Conservation (phyloP, 768 basidiomycete species). For the Trametopsis cervina region DNA sequence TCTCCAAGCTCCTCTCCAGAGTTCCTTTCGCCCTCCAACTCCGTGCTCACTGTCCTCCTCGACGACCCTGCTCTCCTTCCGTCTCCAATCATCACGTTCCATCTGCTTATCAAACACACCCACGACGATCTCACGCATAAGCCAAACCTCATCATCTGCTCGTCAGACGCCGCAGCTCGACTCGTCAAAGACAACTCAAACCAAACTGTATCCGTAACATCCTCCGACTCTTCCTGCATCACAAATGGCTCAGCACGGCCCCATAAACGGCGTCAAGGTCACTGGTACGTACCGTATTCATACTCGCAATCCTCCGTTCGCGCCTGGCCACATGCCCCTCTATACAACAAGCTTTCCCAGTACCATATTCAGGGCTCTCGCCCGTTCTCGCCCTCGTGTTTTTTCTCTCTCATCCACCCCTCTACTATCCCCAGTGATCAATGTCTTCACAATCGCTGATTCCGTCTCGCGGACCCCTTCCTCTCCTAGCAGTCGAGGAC, state of each 20-base stretch:
- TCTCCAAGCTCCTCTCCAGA: slow-evolving; percentile 1
- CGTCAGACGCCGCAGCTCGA: not conserved
- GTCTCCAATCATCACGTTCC: not conserved
- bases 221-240: slow-evolving; percentile 4
- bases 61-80: not conserved
- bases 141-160: not conserved
- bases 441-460: slow-evolving; percentile 7
- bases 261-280: slow-evolving; percentile 85
- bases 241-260: slow-evolving; percentile 67
- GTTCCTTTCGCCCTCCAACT: not conserved
- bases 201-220: slow-evolving; percentile 21
- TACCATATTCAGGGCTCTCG: slow-evolving; percentile 7
- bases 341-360: slow-evolving; percentile 1
- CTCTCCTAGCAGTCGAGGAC: slow-evolving; percentile 75
- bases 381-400: slow-evolving; percentile 12
- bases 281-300: slow-evolving; percentile 55
- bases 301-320: not conserved
- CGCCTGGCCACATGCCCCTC: slow-evolving; percentile 10
- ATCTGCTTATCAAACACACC: not conserved
- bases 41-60: not conserved
- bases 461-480: slow-evolving; percentile 5
- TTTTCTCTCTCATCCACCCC: slow-evolving; percentile 18
- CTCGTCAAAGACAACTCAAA: slow-evolving; percentile 9
- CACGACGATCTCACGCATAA: not conserved
- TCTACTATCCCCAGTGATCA: not conserved